These are phyloP conservation scores for Phytophthora palmivora DNA, from an alignment of 352 stramenopile genomes.

Conservation along the genomic window DNA sequence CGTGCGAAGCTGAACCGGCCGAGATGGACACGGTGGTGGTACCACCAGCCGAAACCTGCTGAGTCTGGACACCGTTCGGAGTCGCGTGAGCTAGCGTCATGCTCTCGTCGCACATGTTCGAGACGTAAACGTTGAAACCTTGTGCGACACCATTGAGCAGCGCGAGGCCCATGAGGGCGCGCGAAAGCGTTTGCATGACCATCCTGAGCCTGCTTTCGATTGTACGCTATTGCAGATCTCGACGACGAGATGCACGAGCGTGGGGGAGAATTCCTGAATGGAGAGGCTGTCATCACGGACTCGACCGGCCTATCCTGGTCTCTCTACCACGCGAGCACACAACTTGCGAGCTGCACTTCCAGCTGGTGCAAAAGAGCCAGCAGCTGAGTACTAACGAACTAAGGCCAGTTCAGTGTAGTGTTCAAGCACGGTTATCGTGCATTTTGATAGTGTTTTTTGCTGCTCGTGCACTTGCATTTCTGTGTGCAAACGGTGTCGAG, in stretches of 20 bases:
- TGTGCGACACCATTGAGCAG: conserved; percentile 36
- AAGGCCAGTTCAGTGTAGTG: conserved; percentile 8
- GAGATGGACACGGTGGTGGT: conserved; percentile 43
- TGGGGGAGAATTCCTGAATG: conserved; percentile 46
- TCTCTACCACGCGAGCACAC: conserved; percentile 39
- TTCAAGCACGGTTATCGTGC: conserved; percentile 10
- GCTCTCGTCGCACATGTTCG: conserved; percentile 58
- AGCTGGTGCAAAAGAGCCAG: conserved; percentile 36
- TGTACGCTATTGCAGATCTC: conserved; percentile 33
- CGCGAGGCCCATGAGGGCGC: conserved; percentile 36
- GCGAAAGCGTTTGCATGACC: conserved; percentile 43
- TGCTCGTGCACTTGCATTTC: conserved; percentile 33
- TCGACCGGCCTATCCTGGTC: conserved; percentile 9
- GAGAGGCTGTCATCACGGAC: conserved; percentile 4
- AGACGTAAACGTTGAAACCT: conserved; percentile 61
- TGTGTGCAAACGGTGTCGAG: conserved; percentile 4
- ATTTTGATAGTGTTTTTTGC: conserved; percentile 21
- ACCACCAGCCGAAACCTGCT: conserved; percentile 41
- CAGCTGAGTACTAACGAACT: conserved; percentile 4
- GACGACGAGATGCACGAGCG: conserved; percentile 35
- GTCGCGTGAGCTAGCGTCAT: conserved; percentile 56
- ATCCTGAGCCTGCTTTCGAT: conserved; percentile 20
- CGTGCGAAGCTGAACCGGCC: conserved; percentile 42
- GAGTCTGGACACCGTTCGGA: conserved; percentile 29
- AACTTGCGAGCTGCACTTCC: conserved; percentile 24